Evolutionary conservation across 1,284 basidiomycete genomes (phyloP), one percentile per base, ranked within the genome.

Genomic region (Ceratobasidium sp.): DNA sequence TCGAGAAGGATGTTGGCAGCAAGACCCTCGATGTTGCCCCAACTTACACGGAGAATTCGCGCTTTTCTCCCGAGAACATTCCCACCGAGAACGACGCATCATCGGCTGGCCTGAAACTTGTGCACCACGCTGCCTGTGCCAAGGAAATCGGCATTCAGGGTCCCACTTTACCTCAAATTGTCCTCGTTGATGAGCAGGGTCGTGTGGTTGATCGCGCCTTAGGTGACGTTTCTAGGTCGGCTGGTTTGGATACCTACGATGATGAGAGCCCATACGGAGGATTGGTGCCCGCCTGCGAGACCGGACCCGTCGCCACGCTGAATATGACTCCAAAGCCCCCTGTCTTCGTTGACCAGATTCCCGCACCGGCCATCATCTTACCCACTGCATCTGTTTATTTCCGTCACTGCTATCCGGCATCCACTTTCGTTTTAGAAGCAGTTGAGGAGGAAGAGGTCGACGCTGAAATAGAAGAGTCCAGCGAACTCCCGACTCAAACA

Each of bases 361-460:
- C 36, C n/a, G 28, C 36, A 21, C 46, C 12, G 23, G n/a, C 23
- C 64, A 28, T 23, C 28, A 48, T 6, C 28, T 43, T 26, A 26
- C 23, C 32, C n/a, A 28, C 50, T 26, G 30, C 48, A 71, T 41
- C 57, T 32, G 26, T 28, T 46, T 23, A 61, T 30, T 39, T 43
- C 21, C 28, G 30, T 46, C n/a, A 60, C 57, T 43, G 28, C 57
- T 58, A 26, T 50, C 45, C 41, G 12, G 30, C 69, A 61, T 36
- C 34, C 45, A 61, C 71, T 64, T 45, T 58, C 71, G 46, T 59
- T 70, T 73, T 69, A 26, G 46, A 32, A 9, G 57, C 50, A n/a
- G 52, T 69, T 32, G 65, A 52, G 32, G 65, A 69, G 53, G 65
- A 69, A 10, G n/a, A n/a, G n/a, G n/a, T n/a, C n/a, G n/a, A n/a